These are phyloP conservation scores for Cinnamomum chago DNA, from an alignment of 164 flowering plant genomes.

Conservation along the genomic window DNA sequence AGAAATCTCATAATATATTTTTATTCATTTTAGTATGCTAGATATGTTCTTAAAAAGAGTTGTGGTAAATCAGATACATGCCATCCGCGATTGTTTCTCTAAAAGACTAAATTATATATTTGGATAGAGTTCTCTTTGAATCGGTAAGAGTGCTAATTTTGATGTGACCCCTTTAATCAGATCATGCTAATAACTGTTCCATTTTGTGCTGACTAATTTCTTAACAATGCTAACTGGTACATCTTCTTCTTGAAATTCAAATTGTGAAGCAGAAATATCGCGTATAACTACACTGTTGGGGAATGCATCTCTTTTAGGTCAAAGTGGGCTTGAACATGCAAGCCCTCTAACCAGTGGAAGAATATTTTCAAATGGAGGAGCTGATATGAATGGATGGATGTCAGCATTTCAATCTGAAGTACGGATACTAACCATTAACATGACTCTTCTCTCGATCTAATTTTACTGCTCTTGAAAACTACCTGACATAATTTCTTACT, in stretches of 20 bases:
- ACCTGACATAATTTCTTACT: constrained; percentile 41
- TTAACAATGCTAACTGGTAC: constrained; percentile 18
- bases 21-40: too few species aligned
- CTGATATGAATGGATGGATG: constrained; percentile 87
- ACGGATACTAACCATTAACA: constrained; percentile 98
- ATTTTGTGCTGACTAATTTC: constrained; percentile 15
- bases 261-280: constrained; percentile 90
- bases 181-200: constrained; percentile 3
- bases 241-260: constrained; percentile 18
- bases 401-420: constrained; percentile 98
- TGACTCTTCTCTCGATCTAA: constrained; percentile 65
- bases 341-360: constrained; percentile 96
- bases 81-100: background rate
- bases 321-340: constrained; percentile 97
- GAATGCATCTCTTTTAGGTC: constrained; percentile 99
- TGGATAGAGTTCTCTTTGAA: background rate
- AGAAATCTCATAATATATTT: too few species aligned
- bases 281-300: constrained; percentile 99
- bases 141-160: constrained; percentile 7
- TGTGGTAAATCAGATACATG: background rate
- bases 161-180: constrained; percentile 3
- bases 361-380: constrained; percentile 84
- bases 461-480: constrained; percentile 45
- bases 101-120: too few species aligned
- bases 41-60: background rate